These are phyloP conservation scores for Dendrobium huoshanense DNA, from an alignment of 106 monocot genomes.

Conservation along the genomic window DNA sequence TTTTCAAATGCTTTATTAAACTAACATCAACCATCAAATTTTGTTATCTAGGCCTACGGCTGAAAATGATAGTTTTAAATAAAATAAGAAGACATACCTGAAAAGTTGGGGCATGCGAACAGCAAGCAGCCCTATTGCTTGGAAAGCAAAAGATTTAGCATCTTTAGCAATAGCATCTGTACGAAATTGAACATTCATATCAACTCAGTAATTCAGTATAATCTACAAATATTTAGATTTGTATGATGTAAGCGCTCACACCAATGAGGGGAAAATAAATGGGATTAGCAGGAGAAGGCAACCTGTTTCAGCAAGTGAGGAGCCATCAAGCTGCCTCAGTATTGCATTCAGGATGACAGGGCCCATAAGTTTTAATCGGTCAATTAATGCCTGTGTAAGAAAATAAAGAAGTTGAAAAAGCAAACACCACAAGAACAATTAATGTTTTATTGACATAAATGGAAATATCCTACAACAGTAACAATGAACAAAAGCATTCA, in stretches of 20 bases:
- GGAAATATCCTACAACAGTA: neutral
- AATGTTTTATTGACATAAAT: neutral
- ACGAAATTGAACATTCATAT: neutral
- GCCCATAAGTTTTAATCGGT: slow-evolving; percentile 90
- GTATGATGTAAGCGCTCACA: neutral
- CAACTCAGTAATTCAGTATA: neutral
- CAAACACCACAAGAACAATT: neutral
- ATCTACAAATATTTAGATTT: neutral
- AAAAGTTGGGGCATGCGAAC: slow-evolving; percentile 91
- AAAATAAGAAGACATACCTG: slow-evolving; percentile 34
- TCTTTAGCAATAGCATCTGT: slow-evolving; percentile 23
- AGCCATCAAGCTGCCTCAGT: slow-evolving; percentile 64
- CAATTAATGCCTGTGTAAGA: slow-evolving; percentile 48
- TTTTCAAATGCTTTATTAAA: neutral
- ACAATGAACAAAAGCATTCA: neutral
- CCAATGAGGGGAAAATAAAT: neutral
- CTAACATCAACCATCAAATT: neutral
- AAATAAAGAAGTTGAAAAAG: neutral
- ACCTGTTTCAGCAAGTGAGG: slow-evolving; percentile 61
- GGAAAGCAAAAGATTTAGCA: slow-evolving; percentile 75
- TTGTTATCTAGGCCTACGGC: neutral
- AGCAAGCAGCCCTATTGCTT: slow-evolving; percentile 94
- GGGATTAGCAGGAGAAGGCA: neutral
- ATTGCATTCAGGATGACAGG: slow-evolving; percentile 92
- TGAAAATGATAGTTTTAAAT: neutral